Conservation (phyloP, 352 stramenopile species). For the Pythium phragmiticola region DNA sequence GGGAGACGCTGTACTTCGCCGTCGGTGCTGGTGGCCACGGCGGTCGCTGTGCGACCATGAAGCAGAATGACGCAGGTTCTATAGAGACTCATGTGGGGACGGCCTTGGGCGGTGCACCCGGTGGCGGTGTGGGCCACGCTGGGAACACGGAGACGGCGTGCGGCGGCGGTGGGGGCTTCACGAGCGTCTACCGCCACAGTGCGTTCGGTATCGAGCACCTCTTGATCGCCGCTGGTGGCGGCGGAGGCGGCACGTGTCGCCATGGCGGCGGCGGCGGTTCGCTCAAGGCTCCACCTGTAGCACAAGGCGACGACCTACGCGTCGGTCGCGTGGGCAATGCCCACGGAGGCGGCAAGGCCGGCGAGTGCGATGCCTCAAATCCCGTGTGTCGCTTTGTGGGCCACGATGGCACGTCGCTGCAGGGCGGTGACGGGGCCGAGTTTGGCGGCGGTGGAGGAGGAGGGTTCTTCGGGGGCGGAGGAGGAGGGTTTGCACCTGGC, state of each 20-base stretch:
- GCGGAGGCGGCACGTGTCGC: conserved; percentile 68
- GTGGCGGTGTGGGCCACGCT: conserved; percentile 55
- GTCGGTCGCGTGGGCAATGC: conserved; percentile 49
- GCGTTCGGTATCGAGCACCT: conserved; percentile 70
- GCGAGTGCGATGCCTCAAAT: conserved; percentile 57
- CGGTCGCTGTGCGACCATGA: conserved; percentile 47
- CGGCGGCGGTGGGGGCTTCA: conserved; percentile 67
- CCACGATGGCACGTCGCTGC: conserved; percentile 45
- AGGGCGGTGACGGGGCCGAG: conserved; percentile 67
- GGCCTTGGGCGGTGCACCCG: conserved; percentile 43
- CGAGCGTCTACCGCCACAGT: conserved; percentile 62
- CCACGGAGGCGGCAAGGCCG: conserved; percentile 39
- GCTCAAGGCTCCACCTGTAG: conserved; percentile 24
- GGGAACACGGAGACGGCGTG: conserved; percentile 72
- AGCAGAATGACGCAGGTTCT: conserved; percentile 24
- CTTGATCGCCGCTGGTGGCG: conserved; percentile 59
- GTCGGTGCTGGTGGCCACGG: conserved; percentile 46
- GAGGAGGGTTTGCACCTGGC: conserved; percentile 65
- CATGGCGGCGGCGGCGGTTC: conserved; percentile 46
- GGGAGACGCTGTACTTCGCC: conserved; percentile 68
- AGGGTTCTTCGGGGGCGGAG: conserved; percentile 62
- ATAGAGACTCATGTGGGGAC: conserved; percentile 49
- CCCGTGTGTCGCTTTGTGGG: conserved; percentile 61
- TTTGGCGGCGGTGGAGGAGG: conserved; percentile 69
- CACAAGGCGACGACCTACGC: conserved; percentile 47